Conservation (phyloP, 192 early-diverging fungal species). For the Pilobolus umbonatus region DNA sequence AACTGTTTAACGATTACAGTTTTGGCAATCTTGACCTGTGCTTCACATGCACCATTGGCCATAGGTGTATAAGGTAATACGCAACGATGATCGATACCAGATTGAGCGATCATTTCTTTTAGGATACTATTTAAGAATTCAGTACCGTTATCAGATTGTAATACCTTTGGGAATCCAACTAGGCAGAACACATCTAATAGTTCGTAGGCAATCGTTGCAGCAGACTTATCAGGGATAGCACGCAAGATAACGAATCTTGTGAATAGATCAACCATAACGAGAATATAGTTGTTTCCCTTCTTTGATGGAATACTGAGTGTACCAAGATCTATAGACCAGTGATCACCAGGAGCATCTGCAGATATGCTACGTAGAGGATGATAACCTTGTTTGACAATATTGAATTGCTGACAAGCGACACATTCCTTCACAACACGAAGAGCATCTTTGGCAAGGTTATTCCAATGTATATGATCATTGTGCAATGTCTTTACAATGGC, state of each 20-base stretch:
- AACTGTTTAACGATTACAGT: conserved; percentile 29
- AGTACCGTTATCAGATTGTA: conserved; percentile 38
- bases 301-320: neutral
- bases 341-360: neutral
- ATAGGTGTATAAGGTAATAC: conserved; percentile 37
- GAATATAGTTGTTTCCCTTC: neutral
- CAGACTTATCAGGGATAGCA: conserved; percentile 14
- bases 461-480: neutral
- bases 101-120: neutral
- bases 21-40: conserved; percentile 21
- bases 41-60: conserved; percentile 42
- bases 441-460: neutral
- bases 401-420: neutral
- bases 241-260: conserved; percentile 23
- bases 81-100: conserved; percentile 29
- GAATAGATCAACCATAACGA: conserved; percentile 28
- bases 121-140: conserved; percentile 39
- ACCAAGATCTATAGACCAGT: neutral
- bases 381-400: neutral
- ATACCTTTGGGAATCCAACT: conserved; percentile 26
- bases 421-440: neutral
- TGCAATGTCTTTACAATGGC: neutral
- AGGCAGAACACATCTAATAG: conserved; percentile 19
- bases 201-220: neutral
- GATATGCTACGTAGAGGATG: neutral